Conservation (phyloP, 345 rosid species). For the Excoecaria agallocha region DNA sequence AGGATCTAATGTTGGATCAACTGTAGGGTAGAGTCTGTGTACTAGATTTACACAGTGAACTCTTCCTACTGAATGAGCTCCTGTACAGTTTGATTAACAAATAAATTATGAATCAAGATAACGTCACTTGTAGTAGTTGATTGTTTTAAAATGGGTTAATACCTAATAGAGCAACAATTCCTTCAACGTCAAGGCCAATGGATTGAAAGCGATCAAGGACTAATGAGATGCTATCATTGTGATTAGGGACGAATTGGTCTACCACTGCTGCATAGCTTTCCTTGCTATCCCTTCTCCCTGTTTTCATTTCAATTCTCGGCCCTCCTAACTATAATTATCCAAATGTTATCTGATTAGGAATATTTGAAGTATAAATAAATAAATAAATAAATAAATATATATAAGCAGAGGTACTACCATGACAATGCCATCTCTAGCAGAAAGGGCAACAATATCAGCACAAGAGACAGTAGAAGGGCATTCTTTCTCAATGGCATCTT, state of each 20-base stretch:
- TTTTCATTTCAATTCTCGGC: conserved; percentile 75
- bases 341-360: neutral
- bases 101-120: neutral
- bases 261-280: conserved; percentile 49
- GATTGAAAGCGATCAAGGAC: conserved; percentile 66
- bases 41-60: conserved; percentile 77
- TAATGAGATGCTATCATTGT: conserved; percentile 53
- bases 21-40: conserved; percentile 65
- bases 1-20: conserved; percentile 67
- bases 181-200: conserved; percentile 60
- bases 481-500: conserved; percentile 69
- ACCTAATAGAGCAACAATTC: conserved; percentile 71
- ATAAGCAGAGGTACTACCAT: conserved; percentile 42
- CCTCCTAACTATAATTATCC: conserved; percentile 55
- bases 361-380: neutral
- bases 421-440: conserved; percentile 77
- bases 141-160: neutral
- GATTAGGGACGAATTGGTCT: conserved; percentile 54
- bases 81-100: conserved; percentile 19
- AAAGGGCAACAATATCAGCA: conserved; percentile 75
- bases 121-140: too few species aligned
- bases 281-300: conserved; percentile 67
- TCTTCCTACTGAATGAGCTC: conserved; percentile 84
- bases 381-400: neutral
- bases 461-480: conserved; percentile 82